phyloP scores from a whole-genome alignment of 306 rosid genomes.

The Acacia melanoxylon region DNA sequence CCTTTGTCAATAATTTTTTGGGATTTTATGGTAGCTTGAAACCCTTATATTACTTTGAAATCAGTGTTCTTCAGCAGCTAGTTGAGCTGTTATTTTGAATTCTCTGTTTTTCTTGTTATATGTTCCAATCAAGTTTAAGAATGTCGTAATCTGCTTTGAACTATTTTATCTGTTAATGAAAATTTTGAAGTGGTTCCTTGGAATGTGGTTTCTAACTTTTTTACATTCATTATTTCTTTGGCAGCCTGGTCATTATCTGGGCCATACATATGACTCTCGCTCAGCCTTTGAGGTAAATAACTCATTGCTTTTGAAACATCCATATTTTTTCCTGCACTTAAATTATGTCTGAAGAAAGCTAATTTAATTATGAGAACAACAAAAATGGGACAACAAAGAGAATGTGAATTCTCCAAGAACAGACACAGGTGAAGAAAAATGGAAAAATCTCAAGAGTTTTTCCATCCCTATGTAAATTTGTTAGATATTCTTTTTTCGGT shows the following conservation, averaged over 20 bases:
- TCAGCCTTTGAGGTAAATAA: conserved; percentile 68
- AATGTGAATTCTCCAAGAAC: neutral
- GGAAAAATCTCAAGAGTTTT: conserved; percentile 9
- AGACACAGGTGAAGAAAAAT: neutral
- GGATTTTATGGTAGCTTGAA: neutral
- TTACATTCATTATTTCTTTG: conserved; percentile 19
- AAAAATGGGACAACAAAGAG: neutral
- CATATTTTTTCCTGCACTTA: neutral
- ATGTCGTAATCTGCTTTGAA: neutral
- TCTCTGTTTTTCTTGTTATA: neutral
- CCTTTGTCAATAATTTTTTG: too few relatives aligned
- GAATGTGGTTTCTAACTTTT: conserved; percentile 17
- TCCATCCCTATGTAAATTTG: neutral
- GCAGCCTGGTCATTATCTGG: conserved; percentile 95
- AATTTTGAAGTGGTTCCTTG: neutral
- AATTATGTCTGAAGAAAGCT: neutral
- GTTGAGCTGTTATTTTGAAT: neutral
- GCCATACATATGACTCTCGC: conserved; percentile 63
- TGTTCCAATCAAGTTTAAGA: neutral
- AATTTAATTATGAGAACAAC: neutral
- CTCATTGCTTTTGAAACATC: neutral
- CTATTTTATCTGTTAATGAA: neutral
- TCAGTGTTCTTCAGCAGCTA: neutral
- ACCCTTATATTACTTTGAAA: neutral
- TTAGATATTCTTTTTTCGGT: neutral